Percentiles rank a stretch among this genome's conserved stretches.
Evolutionary conservation across 2,329 filamentous ascomycete species (phyloP).

Genomic region (Penicillium brevicompactum): DNA sequence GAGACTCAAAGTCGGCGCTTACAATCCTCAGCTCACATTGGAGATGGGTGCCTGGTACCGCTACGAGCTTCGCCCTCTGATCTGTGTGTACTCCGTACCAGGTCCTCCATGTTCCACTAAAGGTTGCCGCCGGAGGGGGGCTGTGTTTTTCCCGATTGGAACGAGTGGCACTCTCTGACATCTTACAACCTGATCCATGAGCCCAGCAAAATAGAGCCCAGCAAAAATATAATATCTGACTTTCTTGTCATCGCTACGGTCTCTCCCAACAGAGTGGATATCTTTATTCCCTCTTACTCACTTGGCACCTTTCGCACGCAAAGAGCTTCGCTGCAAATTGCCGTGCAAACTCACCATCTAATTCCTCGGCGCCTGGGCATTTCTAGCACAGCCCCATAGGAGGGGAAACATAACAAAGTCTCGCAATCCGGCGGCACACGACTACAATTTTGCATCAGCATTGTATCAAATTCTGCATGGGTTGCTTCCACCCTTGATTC

Average conservation of each 20-base stretch:
- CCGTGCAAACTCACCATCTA: background rate
- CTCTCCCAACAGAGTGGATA: background rate
- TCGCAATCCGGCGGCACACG: background rate
- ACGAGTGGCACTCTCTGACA: background rate
- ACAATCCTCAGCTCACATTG: slow-evolving; percentile 1
- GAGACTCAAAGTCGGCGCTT: slow-evolving; percentile 1
- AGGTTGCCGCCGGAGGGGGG: slow-evolving; percentile 1
- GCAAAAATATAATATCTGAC: background rate
- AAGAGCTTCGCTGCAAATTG: background rate
- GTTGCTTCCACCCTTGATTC: background rate
- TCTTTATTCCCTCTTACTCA: background rate
- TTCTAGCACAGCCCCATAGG: slow-evolving; percentile 20
- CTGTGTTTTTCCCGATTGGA: background rate
- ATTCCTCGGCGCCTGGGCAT: slow-evolving; percentile 17
- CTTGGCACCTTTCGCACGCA: slow-evolving; percentile 1
- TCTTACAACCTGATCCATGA: background rate
- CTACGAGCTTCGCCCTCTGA: background rate
- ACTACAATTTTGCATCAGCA: background rate
- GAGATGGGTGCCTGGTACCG: background rate
- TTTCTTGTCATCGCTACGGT: background rate
- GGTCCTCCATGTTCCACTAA: background rate
- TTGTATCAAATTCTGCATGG: background rate
- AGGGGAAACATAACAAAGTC: slow-evolving; percentile 7
- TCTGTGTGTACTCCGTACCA: background rate
- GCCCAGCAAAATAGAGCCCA: background rate